These are phyloP conservation scores for Mycosphaerella sp. DNA, from an alignment of 2,329 filamentous ascomycete species.

Conservation along the genomic window DNA sequence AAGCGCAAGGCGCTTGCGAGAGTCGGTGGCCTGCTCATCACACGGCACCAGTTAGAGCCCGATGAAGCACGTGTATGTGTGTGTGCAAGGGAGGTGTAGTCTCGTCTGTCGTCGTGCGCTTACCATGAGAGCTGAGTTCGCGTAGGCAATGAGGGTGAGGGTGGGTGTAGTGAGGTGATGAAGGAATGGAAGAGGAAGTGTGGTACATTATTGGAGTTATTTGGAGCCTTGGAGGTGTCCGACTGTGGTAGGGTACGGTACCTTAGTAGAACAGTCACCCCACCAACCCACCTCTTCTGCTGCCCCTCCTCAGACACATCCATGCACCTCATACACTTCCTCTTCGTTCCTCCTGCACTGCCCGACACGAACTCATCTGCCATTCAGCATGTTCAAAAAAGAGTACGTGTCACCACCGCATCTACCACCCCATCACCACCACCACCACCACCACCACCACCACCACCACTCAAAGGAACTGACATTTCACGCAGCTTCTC, in stretches of 20 bases:
- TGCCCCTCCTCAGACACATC: background rate
- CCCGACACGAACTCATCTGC: background rate
- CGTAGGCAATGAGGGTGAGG: too few relatives aligned
- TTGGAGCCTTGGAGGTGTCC: too few relatives aligned
- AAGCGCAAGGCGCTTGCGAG: slow-evolving; percentile 85
- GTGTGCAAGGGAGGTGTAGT: too few relatives aligned
- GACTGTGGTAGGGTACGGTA: too few relatives aligned
- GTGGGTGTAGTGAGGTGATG: background rate
- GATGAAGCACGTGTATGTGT: too few relatives aligned
- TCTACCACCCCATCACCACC: slow-evolving; percentile 35
- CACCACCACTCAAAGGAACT: background rate
- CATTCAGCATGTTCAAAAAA: slow-evolving; percentile 74
- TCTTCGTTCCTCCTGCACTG: background rate
- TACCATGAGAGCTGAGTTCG: too few relatives aligned
- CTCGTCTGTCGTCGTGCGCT: too few relatives aligned
- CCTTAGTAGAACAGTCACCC: too few relatives aligned
- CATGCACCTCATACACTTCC: background rate
- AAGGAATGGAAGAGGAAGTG: background rate
- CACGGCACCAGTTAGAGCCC: too few relatives aligned
- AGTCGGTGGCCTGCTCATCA: slow-evolving; percentile 37
- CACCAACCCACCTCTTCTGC: background rate
- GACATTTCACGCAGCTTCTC: slow-evolving; percentile 53
- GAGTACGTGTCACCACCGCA: slow-evolving; percentile 53
- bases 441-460: slow-evolving; percentile 34
- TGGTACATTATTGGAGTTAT: too few relatives aligned